Base-by-base conservation (phyloP, 2,329 filamentous ascomycete species). In the Aspergillus amoenus region DNA sequence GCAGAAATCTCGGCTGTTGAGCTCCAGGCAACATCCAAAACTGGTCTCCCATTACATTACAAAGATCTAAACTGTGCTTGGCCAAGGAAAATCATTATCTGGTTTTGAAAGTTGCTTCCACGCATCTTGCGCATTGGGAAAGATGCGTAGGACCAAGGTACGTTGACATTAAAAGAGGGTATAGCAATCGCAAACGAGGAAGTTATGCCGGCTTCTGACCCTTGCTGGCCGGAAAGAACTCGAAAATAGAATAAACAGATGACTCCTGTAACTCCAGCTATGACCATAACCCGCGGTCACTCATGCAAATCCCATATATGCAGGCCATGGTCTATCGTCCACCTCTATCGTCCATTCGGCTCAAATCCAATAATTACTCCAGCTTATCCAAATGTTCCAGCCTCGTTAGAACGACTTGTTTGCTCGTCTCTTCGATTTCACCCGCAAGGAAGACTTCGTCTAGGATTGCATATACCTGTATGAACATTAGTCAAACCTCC, bases 381-480 rank as follows among this genome's bases (percentile, higher is more conserved):
- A 99, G 78, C 77, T 97, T 97, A 72, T 99, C 94, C 73, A 99
- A 75, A 79, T 99, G 94, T 72, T 97, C 94, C 75, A 99, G 73
- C 67, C 94, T 80, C 53, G 94, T 97, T 70, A 99, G 79, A 17
- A 99, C 94, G 32, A 97, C 94, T 78, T 97, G 93, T 77, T 97
- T 99, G 74, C 91, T 96, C 61, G 93, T 97, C 83, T 99, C 94
- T 78, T 99, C 92, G 60, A 99, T 96, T 82, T 99, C 94, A 17
- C 94, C 94, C 0, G 94, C 94, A 60, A 99, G 79, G 74, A 99
- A 99, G 18, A 99, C 94, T 79, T 99, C 94, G 72, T 99, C 94
- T 27, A 99, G 86, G 62, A 99, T 99, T 48, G 94, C 94, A 77
- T 99, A 99, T 63, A 99, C 93, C 85, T 88, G 15, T 30, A 40